These are phyloP conservation scores for Eucalyptus urophylla DNA, from an alignment of 345 rosid species.

Conservation along the genomic window DNA sequence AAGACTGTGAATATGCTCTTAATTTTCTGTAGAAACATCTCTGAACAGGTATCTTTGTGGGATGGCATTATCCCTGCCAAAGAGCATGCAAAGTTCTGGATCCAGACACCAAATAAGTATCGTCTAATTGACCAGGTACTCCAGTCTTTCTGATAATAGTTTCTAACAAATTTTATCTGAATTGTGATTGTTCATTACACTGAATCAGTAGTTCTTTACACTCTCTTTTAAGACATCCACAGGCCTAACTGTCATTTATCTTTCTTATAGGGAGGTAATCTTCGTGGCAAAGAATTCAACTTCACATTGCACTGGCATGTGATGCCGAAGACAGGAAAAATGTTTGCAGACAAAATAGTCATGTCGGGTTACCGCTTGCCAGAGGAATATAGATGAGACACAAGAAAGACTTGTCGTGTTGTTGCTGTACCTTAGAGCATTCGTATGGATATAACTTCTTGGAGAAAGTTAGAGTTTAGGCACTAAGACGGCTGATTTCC, in stretches of 20 bases:
- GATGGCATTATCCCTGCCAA: conserved; percentile 80
- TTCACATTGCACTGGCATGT: conserved; percentile 93
- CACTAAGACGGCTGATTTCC: not conserved
- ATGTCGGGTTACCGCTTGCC: conserved; percentile 71
- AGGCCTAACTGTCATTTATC: not conserved
- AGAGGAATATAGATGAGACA: conserved; percentile 52
- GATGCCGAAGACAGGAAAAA: conserved; percentile 94
- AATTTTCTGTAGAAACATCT: not conserved
- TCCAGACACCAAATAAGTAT: conserved; percentile 71
- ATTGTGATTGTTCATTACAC: not conserved
- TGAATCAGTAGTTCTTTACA: not conserved
- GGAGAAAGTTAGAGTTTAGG: not conserved
- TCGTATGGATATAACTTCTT: not conserved
- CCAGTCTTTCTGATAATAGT: not conserved
- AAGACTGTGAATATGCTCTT: not conserved
- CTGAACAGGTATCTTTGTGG: conserved; percentile 80
- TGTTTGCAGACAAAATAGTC: conserved; percentile 68
- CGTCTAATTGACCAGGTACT: conserved; percentile 91
- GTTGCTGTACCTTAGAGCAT: not conserved
- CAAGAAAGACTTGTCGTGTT: not conserved
- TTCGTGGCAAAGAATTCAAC: conserved; percentile 76
- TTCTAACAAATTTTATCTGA: not conserved
- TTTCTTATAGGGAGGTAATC: conserved; percentile 57
- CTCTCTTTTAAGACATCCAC: not conserved
- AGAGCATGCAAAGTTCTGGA: conserved; percentile 74